phyloP scores from a whole-genome alignment of 148 eudicot genomes.

The Rhododendron simsii region DNA sequence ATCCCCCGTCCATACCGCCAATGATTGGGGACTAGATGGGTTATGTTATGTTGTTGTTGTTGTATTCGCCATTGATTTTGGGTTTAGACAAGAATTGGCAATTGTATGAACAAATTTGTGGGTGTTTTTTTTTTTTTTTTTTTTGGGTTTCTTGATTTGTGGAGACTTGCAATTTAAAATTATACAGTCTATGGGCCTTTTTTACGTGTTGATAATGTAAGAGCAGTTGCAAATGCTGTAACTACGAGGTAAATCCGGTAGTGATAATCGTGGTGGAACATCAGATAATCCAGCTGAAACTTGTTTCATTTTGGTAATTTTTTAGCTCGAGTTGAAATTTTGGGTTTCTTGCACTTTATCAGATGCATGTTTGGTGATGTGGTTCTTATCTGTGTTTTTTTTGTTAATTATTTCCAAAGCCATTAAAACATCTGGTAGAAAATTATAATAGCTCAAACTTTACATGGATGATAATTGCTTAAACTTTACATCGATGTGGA shows the following conservation, averaged over 20 bases:
- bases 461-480: not conserved
- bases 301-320: not conserved
- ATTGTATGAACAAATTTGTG: not conserved
- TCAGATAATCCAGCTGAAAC: not conserved
- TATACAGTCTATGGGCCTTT: not conserved
- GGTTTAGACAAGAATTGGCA: not conserved
- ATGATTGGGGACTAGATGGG: too few relatives aligned
- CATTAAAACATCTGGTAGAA: not conserved
- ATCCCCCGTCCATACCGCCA: too few relatives aligned
- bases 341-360: not conserved
- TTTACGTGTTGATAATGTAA: not conserved
- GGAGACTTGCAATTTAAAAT: not conserved
- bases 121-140: not conserved
- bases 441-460: too few relatives aligned
- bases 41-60: too few relatives aligned
- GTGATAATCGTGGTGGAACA: not conserved
- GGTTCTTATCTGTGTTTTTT: not conserved
- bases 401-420: not conserved
- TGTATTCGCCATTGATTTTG: too few relatives aligned
- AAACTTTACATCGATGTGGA: not conserved
- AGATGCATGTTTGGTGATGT: not conserved
- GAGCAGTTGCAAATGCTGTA: not conserved
- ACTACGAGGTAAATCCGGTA: not conserved
- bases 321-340: not conserved
- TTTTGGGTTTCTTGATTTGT: not conserved